phyloP scores from a whole-genome alignment of 441 rosid genomes.

The Lepidium campestre region DNA sequence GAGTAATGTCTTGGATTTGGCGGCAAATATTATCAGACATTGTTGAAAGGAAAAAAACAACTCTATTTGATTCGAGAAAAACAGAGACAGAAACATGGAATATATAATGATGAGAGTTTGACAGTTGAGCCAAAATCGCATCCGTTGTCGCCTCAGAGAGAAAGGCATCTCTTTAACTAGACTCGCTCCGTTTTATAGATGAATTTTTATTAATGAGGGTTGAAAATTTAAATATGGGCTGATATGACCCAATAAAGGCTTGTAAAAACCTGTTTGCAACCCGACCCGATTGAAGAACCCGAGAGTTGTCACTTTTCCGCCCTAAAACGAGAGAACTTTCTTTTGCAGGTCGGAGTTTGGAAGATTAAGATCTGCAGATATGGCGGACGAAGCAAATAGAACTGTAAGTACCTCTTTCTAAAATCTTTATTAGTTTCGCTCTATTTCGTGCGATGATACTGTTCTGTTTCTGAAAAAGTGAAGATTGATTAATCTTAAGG shows the following conservation, averaged over 20 bases:
- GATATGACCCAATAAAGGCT: neutral
- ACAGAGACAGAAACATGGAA: too few relatives aligned
- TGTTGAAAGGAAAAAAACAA: too few relatives aligned
- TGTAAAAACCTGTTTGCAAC: neutral
- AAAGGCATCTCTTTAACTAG: too few relatives aligned
- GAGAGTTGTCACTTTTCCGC: neutral
- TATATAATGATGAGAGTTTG: too few relatives aligned
- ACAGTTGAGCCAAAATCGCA: too few relatives aligned
- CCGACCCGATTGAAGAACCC: neutral
- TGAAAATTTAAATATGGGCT: neutral
- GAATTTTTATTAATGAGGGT: too few relatives aligned
- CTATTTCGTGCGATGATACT: neutral
- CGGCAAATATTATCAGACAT: too few relatives aligned
- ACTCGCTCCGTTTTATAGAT: too few relatives aligned
- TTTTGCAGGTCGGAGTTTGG: neutral
- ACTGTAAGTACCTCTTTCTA: neutral
- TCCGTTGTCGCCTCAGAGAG: too few relatives aligned
- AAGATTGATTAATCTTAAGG: neutral
- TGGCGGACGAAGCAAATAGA: constrained; percentile 35
- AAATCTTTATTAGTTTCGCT: neutral
- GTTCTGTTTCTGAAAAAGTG: neutral
- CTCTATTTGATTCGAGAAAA: too few relatives aligned
- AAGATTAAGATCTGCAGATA: constrained; percentile 16
- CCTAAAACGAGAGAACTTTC: neutral
- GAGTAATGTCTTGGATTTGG: too few relatives aligned